Percentiles rank a stretch among this genome's conserved stretches.
Evolutionary conservation across 768 basidiomycete genomes (phyloP).

Genomic region (Lactarius psammicola): DNA sequence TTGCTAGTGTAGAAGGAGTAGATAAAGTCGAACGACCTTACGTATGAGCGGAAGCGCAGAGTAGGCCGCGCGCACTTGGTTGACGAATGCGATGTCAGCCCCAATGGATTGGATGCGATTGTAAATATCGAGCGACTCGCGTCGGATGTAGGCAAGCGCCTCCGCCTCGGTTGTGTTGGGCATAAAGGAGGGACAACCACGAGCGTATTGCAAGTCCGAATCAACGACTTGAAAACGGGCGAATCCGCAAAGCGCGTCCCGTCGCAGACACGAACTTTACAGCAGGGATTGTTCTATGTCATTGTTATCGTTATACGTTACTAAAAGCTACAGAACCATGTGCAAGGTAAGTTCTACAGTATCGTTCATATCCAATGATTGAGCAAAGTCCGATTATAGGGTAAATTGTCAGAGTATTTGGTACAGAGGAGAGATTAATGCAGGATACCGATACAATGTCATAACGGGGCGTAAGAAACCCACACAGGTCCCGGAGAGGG

Average conservation of each 20-base stretch:
- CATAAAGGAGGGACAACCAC: background rate
- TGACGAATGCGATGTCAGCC: constrained; percentile 73
- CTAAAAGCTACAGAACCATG: background rate
- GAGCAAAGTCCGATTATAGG: background rate
- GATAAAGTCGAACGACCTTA: constrained; percentile 34
- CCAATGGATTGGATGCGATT: constrained; percentile 86
- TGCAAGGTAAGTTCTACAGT: background rate
- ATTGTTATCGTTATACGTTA: background rate
- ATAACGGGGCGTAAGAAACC: background rate
- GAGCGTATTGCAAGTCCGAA: background rate
- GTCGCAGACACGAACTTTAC: background rate
- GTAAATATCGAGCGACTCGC: constrained; percentile 73
- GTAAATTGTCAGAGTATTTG: background rate
- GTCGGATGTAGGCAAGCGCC: constrained; percentile 54
- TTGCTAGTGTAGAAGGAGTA: background rate
- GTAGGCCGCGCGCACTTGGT: constrained; percentile 49
- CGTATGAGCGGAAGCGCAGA: constrained; percentile 56
- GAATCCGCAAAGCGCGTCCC: background rate
- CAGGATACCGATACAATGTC: background rate
- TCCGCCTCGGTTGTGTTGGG: constrained; percentile 18
- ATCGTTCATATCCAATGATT: background rate
- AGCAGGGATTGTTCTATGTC: no score
- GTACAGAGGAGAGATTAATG: background rate
- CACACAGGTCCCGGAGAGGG: background rate
- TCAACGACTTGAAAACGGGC: background rate